These are phyloP conservation scores for Nepenthes gracilis DNA, from an alignment of 148 eudicot species.

Conservation along the genomic window DNA sequence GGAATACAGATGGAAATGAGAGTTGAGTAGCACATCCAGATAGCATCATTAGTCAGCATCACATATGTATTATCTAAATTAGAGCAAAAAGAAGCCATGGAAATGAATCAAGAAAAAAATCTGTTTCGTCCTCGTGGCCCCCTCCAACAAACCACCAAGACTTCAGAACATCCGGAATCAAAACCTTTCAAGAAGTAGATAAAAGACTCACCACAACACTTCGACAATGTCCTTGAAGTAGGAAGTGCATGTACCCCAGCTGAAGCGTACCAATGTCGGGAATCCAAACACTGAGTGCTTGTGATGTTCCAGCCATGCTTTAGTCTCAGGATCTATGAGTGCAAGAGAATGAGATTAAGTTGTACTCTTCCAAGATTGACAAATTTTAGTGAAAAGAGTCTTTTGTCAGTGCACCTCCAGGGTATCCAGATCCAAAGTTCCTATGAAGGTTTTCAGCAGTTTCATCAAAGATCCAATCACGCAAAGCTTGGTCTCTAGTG, in stretches of 20 bases:
- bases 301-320: conserved; percentile 84
- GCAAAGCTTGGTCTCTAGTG: conserved; percentile 82
- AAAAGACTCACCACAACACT: conserved; percentile 61
- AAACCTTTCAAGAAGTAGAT: neutral
- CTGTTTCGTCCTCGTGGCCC: neutral
- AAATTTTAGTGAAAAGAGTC: neutral
- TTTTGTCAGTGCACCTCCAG: conserved; percentile 54
- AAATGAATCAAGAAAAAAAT: no score
- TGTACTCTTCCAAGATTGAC: neutral
- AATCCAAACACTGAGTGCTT: conserved; percentile 82
- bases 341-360: neutral
- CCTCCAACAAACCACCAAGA: neutral
- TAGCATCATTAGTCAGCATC: no score
- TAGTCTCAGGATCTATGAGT: conserved; percentile 77
- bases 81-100: no score
- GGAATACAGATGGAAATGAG: no score
- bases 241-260: conserved; percentile 90
- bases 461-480: conserved; percentile 81
- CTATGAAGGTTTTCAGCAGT: conserved; percentile 64
- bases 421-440: conserved; percentile 93
- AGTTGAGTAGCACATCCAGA: no score
- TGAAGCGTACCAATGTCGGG: conserved; percentile 90
- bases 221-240: conserved; percentile 60
- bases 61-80: no score
- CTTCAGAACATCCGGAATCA: neutral